Evolutionary conservation across 169 alveolate genomes (phyloP), one percentile per base, ranked within the genome.

Genomic region (Amoebophrya sp.): DNA sequence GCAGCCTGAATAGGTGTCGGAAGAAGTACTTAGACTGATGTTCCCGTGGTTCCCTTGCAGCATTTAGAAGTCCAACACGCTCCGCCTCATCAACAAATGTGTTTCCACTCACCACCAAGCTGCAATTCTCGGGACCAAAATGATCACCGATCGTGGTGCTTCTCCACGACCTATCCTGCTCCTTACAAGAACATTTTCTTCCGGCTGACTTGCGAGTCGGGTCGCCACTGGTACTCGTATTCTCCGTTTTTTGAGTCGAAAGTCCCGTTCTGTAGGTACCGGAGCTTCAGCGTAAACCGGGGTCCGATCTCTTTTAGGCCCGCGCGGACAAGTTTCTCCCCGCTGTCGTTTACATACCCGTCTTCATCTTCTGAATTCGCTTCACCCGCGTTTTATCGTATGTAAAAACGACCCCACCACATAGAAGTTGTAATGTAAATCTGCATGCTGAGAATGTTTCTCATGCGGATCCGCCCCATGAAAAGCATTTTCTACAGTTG

Each of bases 261-360:
- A 23, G 96, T 94, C 33, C 98, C 97, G 92, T 96, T 97, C 96
- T 98, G 98, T 40, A 99, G 95, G 94, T 97, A 97, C 91, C 96
- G 95, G 83, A 98, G 94, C 95, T 98, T 98, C 94, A 99, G 94
- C 88, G 99, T 98, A 94, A 99, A 98, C 89, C 99, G 96, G 18
- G 99, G 99, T 0, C 99, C 99, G 39, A 99, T 97, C 95, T 99
- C 99, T 95, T 97, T 97, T 92, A 99, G 95, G 88, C 97, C 96
- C 32, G 98, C 99, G 94, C 97, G 96, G 18, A n/a, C 90, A n/a
- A 39, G 53, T 40, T 92, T 54, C 39, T 92, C 94, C 33, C 77
- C 41, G 32, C 29, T n/a, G 92, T 96, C 95, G 32, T 18, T 25
- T 2, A 66, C 83, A 7, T 2, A 25, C 29, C 32, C 83, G 35